Conservation (phyloP, 1,284 basidiomycete species). For the Peniophora sp. region DNA sequence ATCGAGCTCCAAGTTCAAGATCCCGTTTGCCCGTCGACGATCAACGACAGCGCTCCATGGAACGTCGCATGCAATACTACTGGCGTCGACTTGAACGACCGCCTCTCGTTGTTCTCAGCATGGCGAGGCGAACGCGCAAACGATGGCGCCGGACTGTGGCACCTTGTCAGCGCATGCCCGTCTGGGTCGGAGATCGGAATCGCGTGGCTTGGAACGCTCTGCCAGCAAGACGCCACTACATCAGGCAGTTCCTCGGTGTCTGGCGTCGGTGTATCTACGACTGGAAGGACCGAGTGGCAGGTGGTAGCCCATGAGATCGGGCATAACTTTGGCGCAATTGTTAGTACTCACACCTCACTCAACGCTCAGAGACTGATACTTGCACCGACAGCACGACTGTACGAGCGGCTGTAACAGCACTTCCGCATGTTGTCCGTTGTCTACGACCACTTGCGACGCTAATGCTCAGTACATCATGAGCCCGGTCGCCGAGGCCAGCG, state of each 20-base stretch:
- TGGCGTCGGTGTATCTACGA: constrained; percentile 81
- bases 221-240: constrained; percentile 46
- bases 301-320: constrained; percentile 86
- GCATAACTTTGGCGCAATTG: constrained; percentile 89
- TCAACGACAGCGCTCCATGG: constrained; percentile 44
- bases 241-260: constrained; percentile 51
- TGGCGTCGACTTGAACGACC: constrained; percentile 51
- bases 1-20: constrained; percentile 71
- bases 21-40: constrained; percentile 41
- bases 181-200: constrained; percentile 84
- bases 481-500: constrained; percentile 59
- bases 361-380: no score
- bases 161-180: constrained; percentile 83
- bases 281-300: constrained; percentile 70
- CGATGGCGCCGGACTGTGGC: constrained; percentile 80
- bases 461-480: constrained; percentile 74
- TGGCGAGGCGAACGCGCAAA: constrained; percentile 74
- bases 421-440: constrained; percentile 67
- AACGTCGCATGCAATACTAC: constrained; percentile 42
- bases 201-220: constrained; percentile 81
- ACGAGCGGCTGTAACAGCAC: constrained; percentile 51
- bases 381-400: constrained; percentile 30
- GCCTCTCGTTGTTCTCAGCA: constrained; percentile 74
- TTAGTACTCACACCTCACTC: constrained; percentile 29
- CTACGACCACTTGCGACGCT: constrained; percentile 55